These are phyloP conservation scores for Ganoderma multipileum DNA, from an alignment of 1,284 basidiomycete genomes.

Conservation along the genomic window DNA sequence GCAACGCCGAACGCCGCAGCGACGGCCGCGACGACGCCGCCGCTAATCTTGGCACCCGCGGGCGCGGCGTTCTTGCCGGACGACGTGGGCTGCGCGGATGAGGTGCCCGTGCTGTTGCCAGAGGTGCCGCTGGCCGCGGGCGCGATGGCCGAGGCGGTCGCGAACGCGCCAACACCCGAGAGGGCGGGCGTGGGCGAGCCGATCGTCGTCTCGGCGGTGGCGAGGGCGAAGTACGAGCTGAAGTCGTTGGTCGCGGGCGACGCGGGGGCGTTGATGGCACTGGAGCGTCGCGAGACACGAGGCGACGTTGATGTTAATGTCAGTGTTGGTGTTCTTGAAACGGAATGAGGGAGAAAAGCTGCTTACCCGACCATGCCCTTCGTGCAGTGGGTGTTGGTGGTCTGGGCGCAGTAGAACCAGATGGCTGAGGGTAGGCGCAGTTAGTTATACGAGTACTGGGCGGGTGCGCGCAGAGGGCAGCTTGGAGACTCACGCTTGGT, in stretches of 20 bases:
- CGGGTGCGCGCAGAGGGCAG: not conserved
- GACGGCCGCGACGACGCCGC: constrained; percentile 26
- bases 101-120: constrained; percentile 12
- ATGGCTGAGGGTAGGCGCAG: constrained; percentile 46
- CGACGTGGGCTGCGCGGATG: constrained; percentile 3
- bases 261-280: constrained; percentile 61
- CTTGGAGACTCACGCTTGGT: constrained; percentile 43
- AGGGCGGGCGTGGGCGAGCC: constrained; percentile 41
- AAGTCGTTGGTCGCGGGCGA: constrained; percentile 55
- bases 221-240: constrained; percentile 47
- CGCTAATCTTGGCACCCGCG: constrained; percentile 19
- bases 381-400: constrained; percentile 49
- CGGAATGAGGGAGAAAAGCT: not conserved
- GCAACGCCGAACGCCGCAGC: constrained; percentile 32
- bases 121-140: constrained; percentile 22
- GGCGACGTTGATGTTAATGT: not conserved
- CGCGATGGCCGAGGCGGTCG: constrained; percentile 47
- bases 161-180: constrained; percentile 52
- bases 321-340: not conserved
- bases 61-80: constrained; percentile 10
- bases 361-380: constrained; percentile 49
- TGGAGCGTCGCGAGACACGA: constrained; percentile 23
- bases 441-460: not conserved
- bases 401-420: constrained; percentile 69
- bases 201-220: constrained; percentile 38